A percentile compares a stretch with the other conserved stretches of the same genome.
These are phyloP conservation scores for Penicillium pancosmium DNA, from an alignment of 495 filamentous ascomycete species.

Conservation along the genomic window DNA sequence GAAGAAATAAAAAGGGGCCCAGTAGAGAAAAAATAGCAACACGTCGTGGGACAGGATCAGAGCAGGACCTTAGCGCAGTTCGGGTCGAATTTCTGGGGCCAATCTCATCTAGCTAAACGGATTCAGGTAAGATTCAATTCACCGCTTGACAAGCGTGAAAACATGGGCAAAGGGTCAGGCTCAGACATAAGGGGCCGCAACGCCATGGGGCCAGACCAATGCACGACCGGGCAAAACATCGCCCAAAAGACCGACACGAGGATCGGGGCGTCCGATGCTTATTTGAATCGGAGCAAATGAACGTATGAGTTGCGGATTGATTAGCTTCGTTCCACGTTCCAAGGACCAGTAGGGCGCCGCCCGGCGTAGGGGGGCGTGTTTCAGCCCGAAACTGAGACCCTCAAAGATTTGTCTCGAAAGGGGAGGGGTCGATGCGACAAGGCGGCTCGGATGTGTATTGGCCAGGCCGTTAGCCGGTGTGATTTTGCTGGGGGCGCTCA, in stretches of 20 bases:
- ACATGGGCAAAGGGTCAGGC: not conserved
- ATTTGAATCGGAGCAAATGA: slow-evolving; percentile 35
- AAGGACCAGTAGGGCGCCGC: slow-evolving; percentile 16
- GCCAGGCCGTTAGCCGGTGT: too few species aligned
- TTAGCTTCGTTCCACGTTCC: slow-evolving; percentile 27
- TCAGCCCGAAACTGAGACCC: slow-evolving; percentile 30
- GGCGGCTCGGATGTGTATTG: too few species aligned
- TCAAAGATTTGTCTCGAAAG: slow-evolving; percentile 10
- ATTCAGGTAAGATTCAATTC: not conserved
- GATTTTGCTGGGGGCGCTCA: not conserved
- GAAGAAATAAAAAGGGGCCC: not conserved
- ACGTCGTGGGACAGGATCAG: not conserved
- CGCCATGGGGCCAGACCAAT: slow-evolving; percentile 3
- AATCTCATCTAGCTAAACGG: not conserved
- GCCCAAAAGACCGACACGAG: not conserved
- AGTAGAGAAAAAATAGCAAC: not conserved
- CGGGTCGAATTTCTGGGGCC: slow-evolving; percentile 12
- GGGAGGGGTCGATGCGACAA: slow-evolving; percentile 7
- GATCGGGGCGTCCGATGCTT: slow-evolving; percentile 34
- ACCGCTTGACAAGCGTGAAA: not conserved
- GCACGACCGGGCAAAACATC: slow-evolving; percentile 3
- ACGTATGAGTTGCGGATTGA: slow-evolving; percentile 24
- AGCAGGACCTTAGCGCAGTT: slow-evolving; percentile 12
- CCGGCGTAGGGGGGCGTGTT: slow-evolving; percentile 28
- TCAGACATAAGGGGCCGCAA: not conserved